These are phyloP conservation scores for Cryptococcus sp. DNA, from an alignment of 1,284 basidiomycete species.

Conservation along the genomic window DNA sequence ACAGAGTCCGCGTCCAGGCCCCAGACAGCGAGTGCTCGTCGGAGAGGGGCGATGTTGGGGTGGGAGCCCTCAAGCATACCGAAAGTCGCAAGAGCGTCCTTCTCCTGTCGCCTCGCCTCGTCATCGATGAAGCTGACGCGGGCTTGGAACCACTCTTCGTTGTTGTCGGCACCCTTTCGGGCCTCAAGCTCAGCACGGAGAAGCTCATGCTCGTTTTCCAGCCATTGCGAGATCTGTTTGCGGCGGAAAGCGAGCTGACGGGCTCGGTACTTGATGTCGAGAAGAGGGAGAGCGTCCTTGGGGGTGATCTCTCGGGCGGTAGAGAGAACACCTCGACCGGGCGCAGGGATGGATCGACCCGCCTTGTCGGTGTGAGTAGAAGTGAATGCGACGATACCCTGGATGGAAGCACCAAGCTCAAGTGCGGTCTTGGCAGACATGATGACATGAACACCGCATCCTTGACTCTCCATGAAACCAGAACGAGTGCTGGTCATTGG, in stretches of 20 bases:
- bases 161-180: conserved; percentile 58
- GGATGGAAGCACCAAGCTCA: conserved; percentile 90
- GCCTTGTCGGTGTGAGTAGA: conserved; percentile 97
- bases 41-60: conserved; percentile 81
- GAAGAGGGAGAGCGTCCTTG: conserved; percentile 69
- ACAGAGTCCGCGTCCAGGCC: conserved; percentile 91
- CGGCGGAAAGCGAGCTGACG: conserved; percentile 92
- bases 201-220: conserved; percentile 79
- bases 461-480: conserved; percentile 98
- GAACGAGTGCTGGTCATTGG: conserved; percentile 94
- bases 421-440: conserved; percentile 96
- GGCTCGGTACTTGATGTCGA: conserved; percentile 81
- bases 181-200: conserved; percentile 75
- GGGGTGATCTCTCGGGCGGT: conserved; percentile 76
- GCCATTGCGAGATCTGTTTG: conserved; percentile 89
- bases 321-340: conserved; percentile 83
- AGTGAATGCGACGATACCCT: conserved; percentile 90
- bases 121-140: conserved; percentile 81
- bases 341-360: conserved; percentile 89
- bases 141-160: conserved; percentile 69
- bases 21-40: conserved; percentile 94
- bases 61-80: conserved; percentile 92
- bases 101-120: conserved; percentile 87
- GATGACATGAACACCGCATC: conserved; percentile 92
- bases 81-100: conserved; percentile 82